Evolutionary conservation across 306 rosid genomes (phyloP).

Genomic region (Quercus alba): DNA sequence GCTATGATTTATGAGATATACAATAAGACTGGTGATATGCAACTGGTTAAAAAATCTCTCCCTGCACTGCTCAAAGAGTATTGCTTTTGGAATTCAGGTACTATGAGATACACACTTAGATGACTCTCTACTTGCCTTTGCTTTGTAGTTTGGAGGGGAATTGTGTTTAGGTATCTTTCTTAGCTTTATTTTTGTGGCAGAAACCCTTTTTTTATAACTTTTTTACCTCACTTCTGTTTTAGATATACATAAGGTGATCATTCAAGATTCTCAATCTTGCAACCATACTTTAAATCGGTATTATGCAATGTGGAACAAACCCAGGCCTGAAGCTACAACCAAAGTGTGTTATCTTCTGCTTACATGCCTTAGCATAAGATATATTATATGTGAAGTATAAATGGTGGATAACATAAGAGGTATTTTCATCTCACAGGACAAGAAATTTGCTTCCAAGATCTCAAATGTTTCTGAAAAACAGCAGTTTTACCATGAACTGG

Average conservation of each 20-base stretch:
- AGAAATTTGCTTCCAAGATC: slow-evolving; percentile 62
- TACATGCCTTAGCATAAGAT: slow-evolving; percentile 4
- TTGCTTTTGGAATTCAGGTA: slow-evolving; percentile 92
- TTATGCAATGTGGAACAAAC: slow-evolving; percentile 86
- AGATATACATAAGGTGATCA: slow-evolving; percentile 70
- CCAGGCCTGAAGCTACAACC: slow-evolving; percentile 79
- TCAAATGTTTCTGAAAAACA: slow-evolving; percentile 41
- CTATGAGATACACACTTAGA: slow-evolving; percentile 7
- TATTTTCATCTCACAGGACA: slow-evolving; percentile 47
- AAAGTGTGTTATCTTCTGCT: slow-evolving; percentile 37
- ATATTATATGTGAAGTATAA: slow-evolving; percentile 3
- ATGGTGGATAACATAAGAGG: not conserved
- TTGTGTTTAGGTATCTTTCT: slow-evolving; percentile 11
- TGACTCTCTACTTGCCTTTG: not conserved
- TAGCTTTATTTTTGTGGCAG: slow-evolving; percentile 2
- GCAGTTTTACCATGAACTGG: slow-evolving; percentile 62
- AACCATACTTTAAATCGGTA: slow-evolving; percentile 63
- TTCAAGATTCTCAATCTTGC: slow-evolving; percentile 51
- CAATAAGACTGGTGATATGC: slow-evolving; percentile 53
- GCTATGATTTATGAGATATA: slow-evolving; percentile 83
- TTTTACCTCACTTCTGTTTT: slow-evolving; percentile 7
- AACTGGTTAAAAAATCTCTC: slow-evolving; percentile 61
- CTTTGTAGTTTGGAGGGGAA: not conserved
- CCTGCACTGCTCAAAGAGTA: slow-evolving; percentile 82
- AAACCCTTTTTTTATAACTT: not conserved